Conservation (phyloP, 805 yeast species). For the Lachancea sp. region DNA sequence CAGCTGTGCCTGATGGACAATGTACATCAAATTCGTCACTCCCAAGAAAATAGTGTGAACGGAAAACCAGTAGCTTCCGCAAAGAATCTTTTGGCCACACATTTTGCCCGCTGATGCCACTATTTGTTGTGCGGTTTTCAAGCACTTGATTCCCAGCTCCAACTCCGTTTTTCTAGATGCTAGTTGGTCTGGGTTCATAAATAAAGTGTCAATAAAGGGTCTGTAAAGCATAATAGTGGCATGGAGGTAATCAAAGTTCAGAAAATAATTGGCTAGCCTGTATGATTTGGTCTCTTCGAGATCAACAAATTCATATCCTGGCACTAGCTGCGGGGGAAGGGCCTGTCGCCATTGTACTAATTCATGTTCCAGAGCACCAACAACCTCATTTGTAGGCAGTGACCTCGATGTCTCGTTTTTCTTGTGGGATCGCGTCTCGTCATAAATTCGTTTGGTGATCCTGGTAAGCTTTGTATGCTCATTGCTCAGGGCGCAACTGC, state of each 20-base stretch:
- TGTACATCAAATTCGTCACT: conserved; percentile 78
- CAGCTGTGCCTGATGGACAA: conserved; percentile 15
- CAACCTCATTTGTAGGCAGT: conserved; percentile 7
- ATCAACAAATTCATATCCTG: conserved; percentile 61
- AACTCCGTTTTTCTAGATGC: conserved; percentile 56
- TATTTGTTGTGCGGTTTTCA: conserved; percentile 75
- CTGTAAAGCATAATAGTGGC: conserved; percentile 77
- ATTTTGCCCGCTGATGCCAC: conserved; percentile 75
- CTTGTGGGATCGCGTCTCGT: conserved; percentile 64
- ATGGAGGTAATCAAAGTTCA: conserved; percentile 66
- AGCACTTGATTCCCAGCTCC: conserved; percentile 74
- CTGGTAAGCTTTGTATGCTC: conserved; percentile 72
- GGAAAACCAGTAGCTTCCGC: conserved; percentile 89
- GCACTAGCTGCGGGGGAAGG: conserved; percentile 65
- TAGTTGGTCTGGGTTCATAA: conserved; percentile 22
- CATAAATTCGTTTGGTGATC: conserved; percentile 62
- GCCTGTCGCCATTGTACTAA: conserved; percentile 65
- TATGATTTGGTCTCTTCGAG: conserved; percentile 38
- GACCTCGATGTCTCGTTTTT: conserved; percentile 21
- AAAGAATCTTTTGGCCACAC: conserved; percentile 62
- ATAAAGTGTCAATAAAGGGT: conserved; percentile 80
- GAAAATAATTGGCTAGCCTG: conserved; percentile 64
- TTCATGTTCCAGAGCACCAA: conserved; percentile 51
- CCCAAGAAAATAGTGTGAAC: conserved; percentile 85
- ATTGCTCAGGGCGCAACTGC: conserved; percentile 76